phyloP scores from a whole-genome alignment of 768 basidiomycete species.

The Glaciozyma antarctica region DNA sequence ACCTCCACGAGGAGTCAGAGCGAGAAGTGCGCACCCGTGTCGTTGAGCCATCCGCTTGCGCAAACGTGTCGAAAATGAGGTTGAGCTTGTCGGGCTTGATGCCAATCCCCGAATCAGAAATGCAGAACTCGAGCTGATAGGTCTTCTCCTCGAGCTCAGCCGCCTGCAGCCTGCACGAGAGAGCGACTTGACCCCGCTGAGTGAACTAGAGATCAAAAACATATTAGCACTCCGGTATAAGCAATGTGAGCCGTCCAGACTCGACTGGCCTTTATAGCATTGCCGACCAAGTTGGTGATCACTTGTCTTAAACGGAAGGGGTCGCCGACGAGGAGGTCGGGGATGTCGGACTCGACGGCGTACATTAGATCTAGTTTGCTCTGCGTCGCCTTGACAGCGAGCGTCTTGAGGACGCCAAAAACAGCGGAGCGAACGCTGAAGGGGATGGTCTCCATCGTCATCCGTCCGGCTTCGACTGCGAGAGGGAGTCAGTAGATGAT shows the following conservation, averaged over 20 bases:
- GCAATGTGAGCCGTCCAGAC: too few species aligned
- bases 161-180: conserved; percentile 60
- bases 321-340: conserved; percentile 94
- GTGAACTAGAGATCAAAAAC: too few species aligned
- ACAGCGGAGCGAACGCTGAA: conserved; percentile 95
- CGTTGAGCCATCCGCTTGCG: conserved; percentile 96
- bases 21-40: conserved; percentile 56
- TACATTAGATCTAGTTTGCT: conserved; percentile 93
- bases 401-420: conserved; percentile 93
- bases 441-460: conserved; percentile 99
- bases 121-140: conserved; percentile 91
- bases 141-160: conserved; percentile 56
- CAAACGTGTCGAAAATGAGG: conserved; percentile 97
- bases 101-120: conserved; percentile 94
- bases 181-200: conserved; percentile 77
- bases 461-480: conserved; percentile 91
- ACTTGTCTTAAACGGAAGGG: conserved; percentile 69
- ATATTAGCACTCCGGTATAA: too few species aligned
- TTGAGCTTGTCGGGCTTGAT: conserved; percentile 98
- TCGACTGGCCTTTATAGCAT: conserved; percentile 87
- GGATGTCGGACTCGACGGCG: conserved; percentile 88
- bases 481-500: conserved; percentile 21
- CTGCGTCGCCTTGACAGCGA: conserved; percentile 93
- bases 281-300: conserved; percentile 84
- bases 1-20: too few species aligned